Evolutionary conservation across 805 yeast genomes (phyloP), one percentile per base, ranked within the genome.

Genomic region (Kuraishia ogatae): DNA sequence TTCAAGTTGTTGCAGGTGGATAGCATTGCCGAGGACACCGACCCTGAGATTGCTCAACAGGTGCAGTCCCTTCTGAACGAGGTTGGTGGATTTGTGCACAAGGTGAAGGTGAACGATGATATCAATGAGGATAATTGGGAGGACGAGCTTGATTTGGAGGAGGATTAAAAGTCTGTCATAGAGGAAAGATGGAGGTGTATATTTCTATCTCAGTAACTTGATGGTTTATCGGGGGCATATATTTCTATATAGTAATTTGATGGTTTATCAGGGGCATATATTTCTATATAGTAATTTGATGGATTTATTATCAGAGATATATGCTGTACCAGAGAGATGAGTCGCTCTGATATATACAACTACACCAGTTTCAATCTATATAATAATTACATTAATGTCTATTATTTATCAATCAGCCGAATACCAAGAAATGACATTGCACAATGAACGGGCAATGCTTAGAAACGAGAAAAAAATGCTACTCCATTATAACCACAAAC

Each of bases 21-120:
- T 56, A 57, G 71, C 4, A 64, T 64, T 11, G 76, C 71, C 24
- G 71, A 67, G 19, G 71, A 59, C 55, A 61, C 81, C 17, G 87
- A 85, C 54, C 76, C 76, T 6, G 96, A 87, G 64, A 65, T 90
- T 56, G 66, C 70, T 7, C 73, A 71, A 13, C 87, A 87, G 53
- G 78, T 86, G 1, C 65, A 68, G 24, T 77, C 68, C 11, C 65
- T 87, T 58, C 68, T 84, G 55, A 59, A 67, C 2, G 80, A 77
- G 56, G 67, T 87, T 46, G 96, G 93, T 1, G 91, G 89, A 11
- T 81, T 81, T 1, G 62, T 75, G 23, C 69, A 74, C 55, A 61
- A 62, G 60, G 58, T 67, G 58, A 62, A 70, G 64, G 76, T 75
- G 48, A 65, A 64, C 46, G 66, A 66, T 52, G 75, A 70, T 5